Evolutionary conservation across 2,329 filamentous ascomycete species (phyloP), one percentile per base, ranked within the genome.

Genomic region (Aspergillus sp.): DNA sequence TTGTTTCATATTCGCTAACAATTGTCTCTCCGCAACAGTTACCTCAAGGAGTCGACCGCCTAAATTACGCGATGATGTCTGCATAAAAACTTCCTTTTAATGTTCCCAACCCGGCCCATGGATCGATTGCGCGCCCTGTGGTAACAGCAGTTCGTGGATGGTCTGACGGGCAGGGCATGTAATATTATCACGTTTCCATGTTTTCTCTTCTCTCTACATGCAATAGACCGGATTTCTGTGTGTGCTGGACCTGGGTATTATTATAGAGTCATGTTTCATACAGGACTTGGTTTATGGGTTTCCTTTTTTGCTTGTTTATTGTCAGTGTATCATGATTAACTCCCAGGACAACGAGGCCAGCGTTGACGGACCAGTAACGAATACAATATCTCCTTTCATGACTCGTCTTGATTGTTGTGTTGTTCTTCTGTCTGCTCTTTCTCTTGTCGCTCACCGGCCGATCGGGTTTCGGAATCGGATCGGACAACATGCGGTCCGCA

Each of bases 21-120:
- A 7, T 35, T 12, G 5, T 7, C 6, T 45, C 43, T 45, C 37
- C 33, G 1, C 23, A 45, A 59, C 52, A 69, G 66, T 51, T 68
- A 61, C 60, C 66, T 69, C 60, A 66, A 69, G 63, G 63, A 69
- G 46, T 53, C 48, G 51, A 65, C 62, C 52, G 59, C 58, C 53
- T 67, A 68, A 66, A 65, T 47, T 53, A 58, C 45, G 45, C 53
- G 49, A 60, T 50, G 55, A 51, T 47, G 52, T 55, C 46, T 50
- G 46, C 43, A 53, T 49, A 43, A 55, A 53, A 47, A 53, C 49
- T 51, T 25, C 43, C 47, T 5, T 56, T 49, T 50, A 48, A 7
- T 43, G 41, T 53, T 55, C 49, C 49, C 50, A 20, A 56, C 52
- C 53, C 55, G 46, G 50, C 53, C 53, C 51, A 47, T 45, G 41